Base-by-base conservation (phyloP, 2,329 filamentous ascomycete genomes). In the Stagonosporopsis tanaceti region DNA sequence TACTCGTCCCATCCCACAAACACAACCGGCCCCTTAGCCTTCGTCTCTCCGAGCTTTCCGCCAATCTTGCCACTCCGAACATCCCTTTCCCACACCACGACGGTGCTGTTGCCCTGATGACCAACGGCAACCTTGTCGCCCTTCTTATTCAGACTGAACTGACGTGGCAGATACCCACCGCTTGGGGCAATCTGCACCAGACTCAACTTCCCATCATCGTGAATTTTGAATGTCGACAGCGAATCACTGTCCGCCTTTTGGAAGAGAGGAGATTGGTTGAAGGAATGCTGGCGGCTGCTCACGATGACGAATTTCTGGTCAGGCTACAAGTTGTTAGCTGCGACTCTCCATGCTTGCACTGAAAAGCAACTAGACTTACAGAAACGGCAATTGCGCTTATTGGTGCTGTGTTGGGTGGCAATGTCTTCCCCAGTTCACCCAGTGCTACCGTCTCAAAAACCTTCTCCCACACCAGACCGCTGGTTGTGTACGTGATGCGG, bases 61-160 rank as follows among this genome's bases (percentile, higher is more conserved):
- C 60, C 62, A 25, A 92, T 75, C 62, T 81, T 68, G 1, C 90
- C 90, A 0, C 84, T 87, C 47, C 70, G 56, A 1, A 81, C 77
- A 74, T 92, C 82, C 8, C 90, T 80, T 65, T 79, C 73, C 50
- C 90, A 82, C 47, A 92, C 74, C 5, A 84, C 85, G 2, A 91
- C 85, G 22, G 82, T 84, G 27, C 82, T 79, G 50, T 86, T 85
- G 8, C 76, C 76, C 75, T 92, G 88, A 60, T 89, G 79, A 0
- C 83, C 88, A 20, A 91, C 85, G 1, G 87, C 89, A 1, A 91
- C 75, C 54, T 87, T 77, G 57, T 82, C 82, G 1, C 89, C 89
- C 8, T 80, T 82, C 58, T 80, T 81, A 72, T 89, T 91, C 51
- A 91, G 77, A 51, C 82, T 84, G 71, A 91, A 89, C 24, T 89